A percentile compares a stretch with the other conserved stretches of the same genome.
Evolutionary conservation across 2,329 filamentous ascomycete genomes (phyloP).

Genomic region (Penicillium sclerotiorum): DNA sequence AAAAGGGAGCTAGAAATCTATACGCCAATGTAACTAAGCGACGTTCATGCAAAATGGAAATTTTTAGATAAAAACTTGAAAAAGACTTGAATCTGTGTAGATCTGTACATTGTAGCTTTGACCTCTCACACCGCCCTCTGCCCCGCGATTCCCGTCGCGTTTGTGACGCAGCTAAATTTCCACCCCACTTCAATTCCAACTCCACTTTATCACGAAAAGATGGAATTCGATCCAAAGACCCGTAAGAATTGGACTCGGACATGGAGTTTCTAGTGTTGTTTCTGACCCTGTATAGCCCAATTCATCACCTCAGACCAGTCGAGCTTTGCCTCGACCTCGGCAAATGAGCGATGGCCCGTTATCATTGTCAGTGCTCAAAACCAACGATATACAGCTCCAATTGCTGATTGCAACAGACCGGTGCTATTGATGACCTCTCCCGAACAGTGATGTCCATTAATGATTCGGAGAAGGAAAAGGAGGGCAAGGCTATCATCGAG

Average conservation of each 20-base stretch:
- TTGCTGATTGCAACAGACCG: slow-evolving; percentile 61
- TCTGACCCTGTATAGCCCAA: slow-evolving; percentile 57
- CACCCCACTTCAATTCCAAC: slow-evolving; percentile 18
- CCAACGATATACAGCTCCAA: background rate
- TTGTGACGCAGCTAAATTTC: slow-evolving; percentile 9
- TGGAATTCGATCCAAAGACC: slow-evolving; percentile 76
- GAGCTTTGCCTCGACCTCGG: slow-evolving; percentile 86
- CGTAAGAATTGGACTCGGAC: slow-evolving; percentile 53
- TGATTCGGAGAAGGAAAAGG: slow-evolving; percentile 62
- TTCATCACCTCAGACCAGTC: slow-evolving; percentile 78
- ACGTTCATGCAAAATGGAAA: too few relatives aligned
- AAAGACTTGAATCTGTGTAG: background rate
- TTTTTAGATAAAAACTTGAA: too few relatives aligned
- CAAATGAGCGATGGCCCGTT: slow-evolving; percentile 85
- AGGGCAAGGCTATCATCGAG: slow-evolving; percentile 85
- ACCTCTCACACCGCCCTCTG: slow-evolving; percentile 17
- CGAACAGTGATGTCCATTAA: slow-evolving; percentile 57
- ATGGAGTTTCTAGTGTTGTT: slow-evolving; percentile 2
- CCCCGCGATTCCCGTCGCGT: slow-evolving; percentile 21
- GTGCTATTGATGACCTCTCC: slow-evolving; percentile 93
- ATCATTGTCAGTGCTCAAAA: slow-evolving; percentile 69
- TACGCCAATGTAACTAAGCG: slow-evolving; percentile 2
- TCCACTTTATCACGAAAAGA: slow-evolving; percentile 36
- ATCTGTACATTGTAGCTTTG: background rate
- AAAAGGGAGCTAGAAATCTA: slow-evolving; percentile 23